Evolutionary conservation across 2,329 filamentous ascomycete species (phyloP), one percentile per base, ranked within the genome.

Genomic region (Aspergillus niger): DNA sequence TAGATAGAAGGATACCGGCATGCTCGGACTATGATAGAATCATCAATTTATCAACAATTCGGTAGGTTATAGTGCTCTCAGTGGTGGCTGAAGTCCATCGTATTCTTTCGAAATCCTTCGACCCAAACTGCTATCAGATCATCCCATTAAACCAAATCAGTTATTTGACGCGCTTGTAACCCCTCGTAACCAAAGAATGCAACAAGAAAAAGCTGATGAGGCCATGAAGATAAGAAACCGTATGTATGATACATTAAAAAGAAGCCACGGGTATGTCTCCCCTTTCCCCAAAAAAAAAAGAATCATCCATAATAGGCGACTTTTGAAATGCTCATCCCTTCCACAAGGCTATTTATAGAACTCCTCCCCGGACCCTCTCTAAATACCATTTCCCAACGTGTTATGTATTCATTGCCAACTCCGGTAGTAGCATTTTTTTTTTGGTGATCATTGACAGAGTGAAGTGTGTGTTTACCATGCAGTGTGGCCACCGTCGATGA

Each of bases 401-500:
- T 36, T 24, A 24, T 22, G 17, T 13, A 22, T 22, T 43, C 13
- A 36, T 22, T 43, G 41, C 8, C 20, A 11, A 17, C 8, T 43
- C 4, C n/a, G 17, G 17, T 22, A 20, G 15, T 17, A 10, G 17
- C 5, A 22, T 11, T 13, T 8, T 43, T 8, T 6, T 39, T 28
- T 22, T 15, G 10, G 32, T 36, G 13, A 13, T 15, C 30, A 48
- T 28, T 13, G 22, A 30, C 38, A 20, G 13, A 20, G 8, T 13
- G 6, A 8, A 50, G 10, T 5, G 32, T 11, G 13, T 36, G 26
- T 15, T 68, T 65, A 79, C 78, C 76, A 80, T 8, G 80, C 79
- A 36, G 78, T 80, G 70, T 92, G 89, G 0, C 89, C 89, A 10
- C 89, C 89, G 70, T 92, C 89, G 52, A 91, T 88, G 32, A 88